Conservation (phyloP, 371 early-diverging fungal genomes). For the Synchytrium microbalum region DNA sequence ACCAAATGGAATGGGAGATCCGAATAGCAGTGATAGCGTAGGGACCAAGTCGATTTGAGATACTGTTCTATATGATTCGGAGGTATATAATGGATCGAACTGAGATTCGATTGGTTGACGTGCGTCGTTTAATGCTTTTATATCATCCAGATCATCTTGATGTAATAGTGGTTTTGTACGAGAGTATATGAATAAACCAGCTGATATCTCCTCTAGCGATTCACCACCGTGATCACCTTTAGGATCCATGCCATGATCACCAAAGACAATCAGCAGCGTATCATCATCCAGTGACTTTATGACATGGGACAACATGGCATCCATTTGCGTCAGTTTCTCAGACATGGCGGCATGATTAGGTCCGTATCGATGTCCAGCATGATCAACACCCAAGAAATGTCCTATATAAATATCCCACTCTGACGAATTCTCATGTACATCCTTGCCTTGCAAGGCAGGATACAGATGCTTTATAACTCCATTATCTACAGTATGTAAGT, state of each 20-base stretch:
- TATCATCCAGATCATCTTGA: constrained; percentile 11
- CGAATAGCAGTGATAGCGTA: constrained; percentile 72
- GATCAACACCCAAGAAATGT: constrained; percentile 94
- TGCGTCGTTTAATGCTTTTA: constrained; percentile 5
- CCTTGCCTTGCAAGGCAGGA: constrained; percentile 21
- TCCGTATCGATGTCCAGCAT: constrained; percentile 89
- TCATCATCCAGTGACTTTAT: constrained; percentile 68
- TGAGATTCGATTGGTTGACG: constrained; percentile 8
- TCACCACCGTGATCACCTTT: constrained; percentile 99
- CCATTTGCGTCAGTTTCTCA: constrained; percentile 73
- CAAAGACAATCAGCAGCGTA: constrained; percentile 87
- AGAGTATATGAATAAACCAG: constrained; percentile 71
- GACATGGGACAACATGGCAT: constrained; percentile 61
- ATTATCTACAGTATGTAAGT: constrained; percentile 90
- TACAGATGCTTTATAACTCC: constrained; percentile 59
- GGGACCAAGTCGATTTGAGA: constrained; percentile 86
- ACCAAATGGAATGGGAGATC: constrained; percentile 85
- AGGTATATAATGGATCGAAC: neutral
- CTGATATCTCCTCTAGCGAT: constrained; percentile 77
- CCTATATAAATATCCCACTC: constrained; percentile 79
- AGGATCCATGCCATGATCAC: constrained; percentile 98
- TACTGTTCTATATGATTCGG: constrained; percentile 35
- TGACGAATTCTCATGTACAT: neutral
- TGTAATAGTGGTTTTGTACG: constrained; percentile 21
- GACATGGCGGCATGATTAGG: constrained; percentile 83